These are phyloP conservation scores for Colletotrichum graminicola DNA, from an alignment of 2,329 filamentous ascomycete genomes.

Conservation along the genomic window DNA sequence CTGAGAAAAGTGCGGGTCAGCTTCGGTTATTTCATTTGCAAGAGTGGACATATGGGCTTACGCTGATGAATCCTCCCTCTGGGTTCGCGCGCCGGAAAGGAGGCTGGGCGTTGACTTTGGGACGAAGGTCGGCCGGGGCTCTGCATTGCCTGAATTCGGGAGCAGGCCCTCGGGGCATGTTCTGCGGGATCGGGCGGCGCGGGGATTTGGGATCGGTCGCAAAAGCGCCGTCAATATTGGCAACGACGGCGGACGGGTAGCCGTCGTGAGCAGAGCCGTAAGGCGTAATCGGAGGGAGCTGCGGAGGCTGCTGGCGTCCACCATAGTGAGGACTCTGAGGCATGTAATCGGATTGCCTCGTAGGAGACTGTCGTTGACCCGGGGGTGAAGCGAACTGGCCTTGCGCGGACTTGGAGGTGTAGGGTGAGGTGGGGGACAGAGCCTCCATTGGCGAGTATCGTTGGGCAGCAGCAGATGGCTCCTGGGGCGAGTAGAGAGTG, in stretches of 20 bases:
- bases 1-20: conserved; percentile 60
- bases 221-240: conserved; percentile 77
- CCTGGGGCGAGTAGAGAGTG: conserved; percentile 79
- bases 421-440: conserved; percentile 83
- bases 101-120: conserved; percentile 88
- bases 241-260: conserved; percentile 79
- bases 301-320: conserved; percentile 65
- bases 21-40: background rate
- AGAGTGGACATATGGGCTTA: conserved; percentile 59
- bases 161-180: conserved; percentile 73
- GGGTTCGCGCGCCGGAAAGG: conserved; percentile 93
- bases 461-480: conserved; percentile 86
- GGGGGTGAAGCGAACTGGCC: conserved; percentile 66
- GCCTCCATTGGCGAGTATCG: conserved; percentile 97
- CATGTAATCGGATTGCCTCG: conserved; percentile 73
- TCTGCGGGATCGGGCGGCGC: conserved; percentile 64
- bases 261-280: conserved; percentile 77
- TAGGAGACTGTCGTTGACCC: conserved; percentile 81
- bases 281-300: conserved; percentile 80
- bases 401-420: conserved; percentile 72
- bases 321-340: conserved; percentile 70
- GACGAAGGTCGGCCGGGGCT: conserved; percentile 79
- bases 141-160: conserved; percentile 89
- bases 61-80: conserved; percentile 97
- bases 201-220: conserved; percentile 66